Evolutionary conservation across 768 basidiomycete genomes (phyloP), one percentile per base, ranked within the genome.

Genomic region (Leucogyrophana mollusca): DNA sequence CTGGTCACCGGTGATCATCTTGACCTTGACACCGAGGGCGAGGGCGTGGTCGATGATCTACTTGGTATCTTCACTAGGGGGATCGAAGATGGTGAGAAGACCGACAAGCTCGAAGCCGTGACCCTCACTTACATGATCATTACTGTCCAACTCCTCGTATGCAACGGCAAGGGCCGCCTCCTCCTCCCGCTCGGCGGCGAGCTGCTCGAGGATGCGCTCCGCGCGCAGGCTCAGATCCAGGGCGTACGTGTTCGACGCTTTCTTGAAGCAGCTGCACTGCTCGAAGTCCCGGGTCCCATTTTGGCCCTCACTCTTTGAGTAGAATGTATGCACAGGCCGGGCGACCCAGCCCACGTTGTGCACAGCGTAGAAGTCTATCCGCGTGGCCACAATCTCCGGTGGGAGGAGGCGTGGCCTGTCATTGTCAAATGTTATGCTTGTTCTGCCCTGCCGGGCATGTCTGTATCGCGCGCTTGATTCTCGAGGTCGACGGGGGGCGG

Each of bases 1-100:
- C 77, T 95, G 92, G 66, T 95, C 92, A 77, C 92, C 92, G 39
- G 92, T 95, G 53, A 95, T 91, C 92, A 95, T 95, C 85, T 95
- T 95, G 66, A 95, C 90, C 68, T 83, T 85, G 59, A 95, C 90
- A 70, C 92, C 91, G 67, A 94, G 89, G 46, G 83, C 83, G 52
- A 90, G 73, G 43, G 92, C 91, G 65, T 95, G 90, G 64, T 94
- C 90, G 68, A 95, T 94, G 17, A 91, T 95, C 74, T 93, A 87
- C 77, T 95, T 93, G 70, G 92, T 95, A 67, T 95, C 92, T 14
- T 86, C 85, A 70, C 92, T 89, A 51, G 92, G 91, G 52, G 92
- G 92, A 67, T 94, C 91, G 74, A 87, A 94, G 76, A 95, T 95
- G 61, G 91, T 81, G 47, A 95, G 82, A 22, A 95, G 83, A 73